Conservation (phyloP, 192 early-diverging fungal genomes). For the Paraglomus occultum region DNA sequence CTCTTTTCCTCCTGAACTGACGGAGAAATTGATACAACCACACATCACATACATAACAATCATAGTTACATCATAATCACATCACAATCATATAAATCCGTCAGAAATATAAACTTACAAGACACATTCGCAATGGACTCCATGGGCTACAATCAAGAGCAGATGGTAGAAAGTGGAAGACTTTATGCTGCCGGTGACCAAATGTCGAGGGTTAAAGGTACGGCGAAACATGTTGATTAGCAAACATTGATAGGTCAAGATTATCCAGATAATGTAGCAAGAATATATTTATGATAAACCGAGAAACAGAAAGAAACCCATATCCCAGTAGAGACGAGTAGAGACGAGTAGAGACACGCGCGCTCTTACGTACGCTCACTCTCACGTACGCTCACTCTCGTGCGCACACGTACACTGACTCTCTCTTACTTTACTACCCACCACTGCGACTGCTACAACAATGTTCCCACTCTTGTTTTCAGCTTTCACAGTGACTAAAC, state of each 20-base stretch:
- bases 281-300: too few species aligned
- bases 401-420: too few species aligned
- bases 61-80: neutral
- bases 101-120: neutral
- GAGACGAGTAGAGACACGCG: too few species aligned
- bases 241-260: too few species aligned
- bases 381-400: too few species aligned
- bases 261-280: too few species aligned
- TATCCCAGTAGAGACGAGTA: too few species aligned
- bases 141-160: constrained; percentile 1
- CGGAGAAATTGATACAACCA: neutral
- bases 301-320: too few species aligned
- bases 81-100: neutral
- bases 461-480: neutral
- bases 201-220: neutral
- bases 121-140: constrained; percentile 8
- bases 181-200: neutral
- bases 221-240: too few species aligned
- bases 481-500: neutral
- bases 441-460: neutral
- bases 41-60: neutral
- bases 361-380: too few species aligned
- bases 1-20: neutral
- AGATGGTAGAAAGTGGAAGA: neutral
- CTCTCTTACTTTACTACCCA: neutral